A percentile compares a stretch with the other conserved stretches of the same genome.
phyloP scores from a whole-genome alignment of 108 stramenopile genomes.

The Schizochytrium sp. region DNA sequence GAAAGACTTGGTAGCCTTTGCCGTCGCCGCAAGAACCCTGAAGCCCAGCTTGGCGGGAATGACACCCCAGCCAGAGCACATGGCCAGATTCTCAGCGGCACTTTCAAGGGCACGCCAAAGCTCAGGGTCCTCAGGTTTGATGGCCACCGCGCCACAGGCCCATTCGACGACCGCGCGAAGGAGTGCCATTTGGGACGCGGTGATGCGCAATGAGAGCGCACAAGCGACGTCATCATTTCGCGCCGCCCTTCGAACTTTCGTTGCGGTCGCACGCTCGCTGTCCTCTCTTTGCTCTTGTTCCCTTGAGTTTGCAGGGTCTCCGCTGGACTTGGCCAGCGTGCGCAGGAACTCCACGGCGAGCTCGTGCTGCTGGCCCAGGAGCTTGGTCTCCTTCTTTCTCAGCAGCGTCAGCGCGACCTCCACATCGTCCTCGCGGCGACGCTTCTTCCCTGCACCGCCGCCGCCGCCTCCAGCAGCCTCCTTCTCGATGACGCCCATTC shows the following conservation, averaged over 20 bases:
- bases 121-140: background rate
- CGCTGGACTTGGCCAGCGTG: background rate
- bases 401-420: background rate
- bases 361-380: background rate
- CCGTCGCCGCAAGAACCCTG: background rate
- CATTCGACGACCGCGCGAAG: background rate
- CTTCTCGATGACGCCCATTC: too few relatives aligned
- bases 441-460: background rate
- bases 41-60: background rate
- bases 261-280: too few relatives aligned
- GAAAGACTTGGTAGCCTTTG: background rate
- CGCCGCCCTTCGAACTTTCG: background rate
- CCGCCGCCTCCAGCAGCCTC: too few relatives aligned
- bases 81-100: background rate
- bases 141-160: background rate
- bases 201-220: background rate
- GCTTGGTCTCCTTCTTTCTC: background rate
- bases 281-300: too few relatives aligned
- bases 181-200: background rate
- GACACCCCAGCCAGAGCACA: background rate
- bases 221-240: background rate
- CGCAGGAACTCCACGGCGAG: background rate
- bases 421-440: background rate
- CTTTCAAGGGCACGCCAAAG: background rate
- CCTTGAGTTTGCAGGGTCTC: too few relatives aligned